Conservation (phyloP, 2,329 filamentous ascomycete species). For the Thelonectria discophora region DNA sequence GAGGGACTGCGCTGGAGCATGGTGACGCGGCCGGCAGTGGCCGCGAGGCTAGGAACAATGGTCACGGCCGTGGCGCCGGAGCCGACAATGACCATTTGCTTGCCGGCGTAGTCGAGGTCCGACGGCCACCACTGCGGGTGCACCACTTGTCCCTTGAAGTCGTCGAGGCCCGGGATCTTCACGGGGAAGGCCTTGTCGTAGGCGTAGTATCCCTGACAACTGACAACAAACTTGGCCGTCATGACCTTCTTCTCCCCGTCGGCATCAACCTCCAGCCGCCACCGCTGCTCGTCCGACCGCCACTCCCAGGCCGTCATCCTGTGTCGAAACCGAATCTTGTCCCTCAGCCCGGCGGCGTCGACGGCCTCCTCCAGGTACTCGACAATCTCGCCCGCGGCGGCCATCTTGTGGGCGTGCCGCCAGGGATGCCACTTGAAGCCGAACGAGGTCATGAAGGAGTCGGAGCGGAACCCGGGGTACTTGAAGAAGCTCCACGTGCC, state of each 20-base stretch:
- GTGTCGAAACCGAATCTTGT: slow-evolving; percentile 62
- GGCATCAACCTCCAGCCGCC: slow-evolving; percentile 59
- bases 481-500: slow-evolving; percentile 84
- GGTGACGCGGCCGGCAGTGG: slow-evolving; percentile 72
- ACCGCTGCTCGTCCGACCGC: slow-evolving; percentile 63
- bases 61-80: slow-evolving; percentile 84
- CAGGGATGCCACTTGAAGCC: slow-evolving; percentile 78
- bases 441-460: slow-evolving; percentile 69
- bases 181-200: slow-evolving; percentile 70
- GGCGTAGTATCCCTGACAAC: slow-evolving; percentile 75
- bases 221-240: slow-evolving; percentile 64
- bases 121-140: slow-evolving; percentile 83
- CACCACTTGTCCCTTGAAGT: slow-evolving; percentile 70
- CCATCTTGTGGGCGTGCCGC: slow-evolving; percentile 62
- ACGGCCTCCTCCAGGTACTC: slow-evolving; percentile 64
- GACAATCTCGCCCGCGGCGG: slow-evolving; percentile 60
- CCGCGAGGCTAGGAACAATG: slow-evolving; percentile 73
- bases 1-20: slow-evolving; percentile 84
- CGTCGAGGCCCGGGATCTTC: slow-evolving; percentile 71
- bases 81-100: slow-evolving; percentile 77
- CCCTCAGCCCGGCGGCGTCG: slow-evolving; percentile 59
- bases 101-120: slow-evolving; percentile 70
- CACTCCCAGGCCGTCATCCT: slow-evolving; percentile 60
- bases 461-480: slow-evolving; percentile 77
- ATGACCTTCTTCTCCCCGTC: slow-evolving; percentile 39